phyloP scores from a whole-genome alignment of 2,329 filamentous ascomycete genomes.

The Sarocladiaceae sp. region DNA sequence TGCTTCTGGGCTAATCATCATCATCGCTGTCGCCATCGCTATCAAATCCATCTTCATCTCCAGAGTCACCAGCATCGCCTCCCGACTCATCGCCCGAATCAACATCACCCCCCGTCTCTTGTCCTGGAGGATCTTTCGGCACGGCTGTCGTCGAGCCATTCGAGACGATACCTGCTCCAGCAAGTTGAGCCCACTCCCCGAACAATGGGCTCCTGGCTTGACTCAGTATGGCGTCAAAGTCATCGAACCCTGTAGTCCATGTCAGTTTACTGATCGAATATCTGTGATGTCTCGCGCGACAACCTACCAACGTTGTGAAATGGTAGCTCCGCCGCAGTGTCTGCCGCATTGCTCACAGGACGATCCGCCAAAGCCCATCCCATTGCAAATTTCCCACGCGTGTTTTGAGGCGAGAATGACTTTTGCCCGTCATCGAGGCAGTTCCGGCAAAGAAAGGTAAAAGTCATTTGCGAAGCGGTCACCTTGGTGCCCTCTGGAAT shows the following conservation, averaged over 20 bases:
- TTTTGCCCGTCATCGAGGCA: conserved; percentile 1
- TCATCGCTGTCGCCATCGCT: conserved; percentile 5
- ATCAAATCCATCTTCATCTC: conserved; percentile 1
- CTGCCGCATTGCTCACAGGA: not conserved
- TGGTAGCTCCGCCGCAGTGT: conserved; percentile 3
- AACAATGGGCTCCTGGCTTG: conserved; percentile 5
- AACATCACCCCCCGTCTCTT: conserved; percentile 3
- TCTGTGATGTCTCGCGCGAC: not conserved
- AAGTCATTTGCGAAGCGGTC: not conserved
- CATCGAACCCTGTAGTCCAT: conserved; percentile 3
- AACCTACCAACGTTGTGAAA: conserved; percentile 8
- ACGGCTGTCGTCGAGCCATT: conserved; percentile 3
- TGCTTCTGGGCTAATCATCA: not conserved
- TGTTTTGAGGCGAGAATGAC: conserved; percentile 2
- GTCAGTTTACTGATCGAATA: not conserved
- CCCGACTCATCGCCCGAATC: not conserved
- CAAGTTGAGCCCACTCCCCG: conserved; percentile 6
- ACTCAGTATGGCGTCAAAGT: conserved; percentile 5
- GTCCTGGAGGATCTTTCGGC: conserved; percentile 3
- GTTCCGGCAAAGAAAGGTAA: conserved; percentile 5
- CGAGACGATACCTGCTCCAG: conserved; percentile 3
- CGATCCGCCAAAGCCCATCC: conserved; percentile 7
- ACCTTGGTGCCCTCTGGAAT: conserved; percentile 3
- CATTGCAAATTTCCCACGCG: conserved; percentile 1
- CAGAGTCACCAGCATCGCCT: not conserved